Percentiles rank a stretch among this genome's conserved stretches.
These are phyloP conservation scores for Globisporangium lucens DNA, from an alignment of 352 stramenopile genomes.

Conservation along the genomic window DNA sequence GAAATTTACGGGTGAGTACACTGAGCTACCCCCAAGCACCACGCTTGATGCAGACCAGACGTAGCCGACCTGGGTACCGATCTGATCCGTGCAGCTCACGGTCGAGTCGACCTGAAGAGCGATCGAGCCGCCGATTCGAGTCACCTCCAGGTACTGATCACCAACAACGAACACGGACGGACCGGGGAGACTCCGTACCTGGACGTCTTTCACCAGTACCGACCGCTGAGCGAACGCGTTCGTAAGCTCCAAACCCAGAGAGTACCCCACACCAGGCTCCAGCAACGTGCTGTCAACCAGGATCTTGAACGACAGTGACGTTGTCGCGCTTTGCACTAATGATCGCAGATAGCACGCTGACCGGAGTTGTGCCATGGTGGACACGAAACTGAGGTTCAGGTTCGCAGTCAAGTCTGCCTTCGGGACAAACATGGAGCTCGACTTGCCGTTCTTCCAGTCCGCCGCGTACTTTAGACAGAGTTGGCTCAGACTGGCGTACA, in stretches of 20 bases:
- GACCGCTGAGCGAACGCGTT: slow-evolving; percentile 56
- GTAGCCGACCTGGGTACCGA: slow-evolving; percentile 35
- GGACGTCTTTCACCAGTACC: slow-evolving; percentile 24
- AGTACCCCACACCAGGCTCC: slow-evolving; percentile 33
- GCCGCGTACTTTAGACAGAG: slow-evolving; percentile 50
- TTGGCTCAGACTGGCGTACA: slow-evolving; percentile 30
- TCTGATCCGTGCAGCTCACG: slow-evolving; percentile 40
- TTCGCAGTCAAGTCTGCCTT: slow-evolving; percentile 26
- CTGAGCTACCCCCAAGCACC: slow-evolving; percentile 4
- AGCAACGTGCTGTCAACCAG: slow-evolving; percentile 45
- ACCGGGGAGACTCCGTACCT: slow-evolving; percentile 37
- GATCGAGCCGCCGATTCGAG: slow-evolving; percentile 32
- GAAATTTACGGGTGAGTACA: slow-evolving; percentile 26
- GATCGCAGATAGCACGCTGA: slow-evolving; percentile 52
- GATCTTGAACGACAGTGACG: slow-evolving; percentile 21
- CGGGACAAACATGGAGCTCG: slow-evolving; percentile 23
- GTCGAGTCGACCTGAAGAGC: slow-evolving; percentile 43
- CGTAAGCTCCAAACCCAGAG: slow-evolving; percentile 45
- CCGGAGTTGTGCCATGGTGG: slow-evolving; percentile 43
- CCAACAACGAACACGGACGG: slow-evolving; percentile 53
- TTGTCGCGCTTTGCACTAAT: slow-evolving; percentile 27
- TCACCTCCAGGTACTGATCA: slow-evolving; percentile 30
- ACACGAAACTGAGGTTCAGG: slow-evolving; percentile 25
- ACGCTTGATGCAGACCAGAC: slow-evolving; percentile 40
- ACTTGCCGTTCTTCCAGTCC: slow-evolving; percentile 37